Evolutionary conservation across 805 yeast genomes (phyloP).

Genomic region (Candida ficus): DNA sequence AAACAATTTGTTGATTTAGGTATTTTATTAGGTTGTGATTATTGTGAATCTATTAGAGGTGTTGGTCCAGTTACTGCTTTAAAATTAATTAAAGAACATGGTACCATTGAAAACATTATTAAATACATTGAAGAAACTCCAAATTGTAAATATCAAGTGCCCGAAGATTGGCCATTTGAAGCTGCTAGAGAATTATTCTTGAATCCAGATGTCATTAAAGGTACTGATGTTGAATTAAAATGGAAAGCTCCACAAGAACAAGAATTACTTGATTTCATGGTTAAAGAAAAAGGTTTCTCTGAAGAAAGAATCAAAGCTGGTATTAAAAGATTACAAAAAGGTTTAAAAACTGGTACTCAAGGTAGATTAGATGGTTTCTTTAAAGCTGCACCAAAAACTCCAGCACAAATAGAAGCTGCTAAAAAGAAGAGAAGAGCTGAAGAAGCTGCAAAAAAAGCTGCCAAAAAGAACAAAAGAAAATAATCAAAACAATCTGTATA

Average conservation of each 20-base stretch:
- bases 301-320: slow-evolving; percentile 91
- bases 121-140: slow-evolving; percentile 45
- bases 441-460: slow-evolving; percentile 24
- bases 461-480: slow-evolving; percentile 19
- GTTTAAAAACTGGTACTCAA: slow-evolving; percentile 79
- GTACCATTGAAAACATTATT: slow-evolving; percentile 73
- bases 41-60: slow-evolving; percentile 92
- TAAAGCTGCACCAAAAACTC: slow-evolving; percentile 54
- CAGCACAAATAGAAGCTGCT: slow-evolving; percentile 33
- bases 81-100: slow-evolving; percentile 82
- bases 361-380: slow-evolving; percentile 93
- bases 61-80: slow-evolving; percentile 94
- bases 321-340: slow-evolving; percentile 78
- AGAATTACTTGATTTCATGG: slow-evolving; percentile 78
- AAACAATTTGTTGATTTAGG: slow-evolving; percentile 85
- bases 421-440: slow-evolving; percentile 25
- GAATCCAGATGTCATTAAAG: slow-evolving; percentile 71
- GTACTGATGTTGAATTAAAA: slow-evolving; percentile 60
- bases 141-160: slow-evolving; percentile 70
- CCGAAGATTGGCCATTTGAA: slow-evolving; percentile 91
- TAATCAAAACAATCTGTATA: background rate
- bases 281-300: slow-evolving; percentile 81
- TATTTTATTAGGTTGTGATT: slow-evolving; percentile 93
- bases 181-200: slow-evolving; percentile 83
- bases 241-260: slow-evolving; percentile 89